Conservation (phyloP, 2,329 filamentous ascomycete species). For the Diaporthe batatas region DNA sequence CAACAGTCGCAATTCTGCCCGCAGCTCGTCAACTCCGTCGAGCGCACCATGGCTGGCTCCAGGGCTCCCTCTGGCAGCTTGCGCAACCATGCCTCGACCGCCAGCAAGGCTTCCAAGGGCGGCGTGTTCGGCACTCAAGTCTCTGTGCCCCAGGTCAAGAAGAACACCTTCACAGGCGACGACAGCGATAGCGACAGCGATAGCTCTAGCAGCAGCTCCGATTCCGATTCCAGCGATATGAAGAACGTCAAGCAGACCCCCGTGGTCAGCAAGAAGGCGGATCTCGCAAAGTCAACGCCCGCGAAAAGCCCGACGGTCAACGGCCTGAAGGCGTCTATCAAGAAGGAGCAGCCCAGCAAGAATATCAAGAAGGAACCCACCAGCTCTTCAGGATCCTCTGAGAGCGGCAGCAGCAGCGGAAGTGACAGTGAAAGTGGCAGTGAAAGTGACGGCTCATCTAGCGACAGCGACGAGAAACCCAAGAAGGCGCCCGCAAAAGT, state of each 20-base stretch:
- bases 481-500: slow-evolving; percentile 40
- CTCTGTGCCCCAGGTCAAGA: slow-evolving; percentile 51
- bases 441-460: slow-evolving; percentile 37
- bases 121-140: slow-evolving; percentile 38
- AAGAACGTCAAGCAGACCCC: slow-evolving; percentile 50
- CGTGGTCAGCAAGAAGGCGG: slow-evolving; percentile 35
- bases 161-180: slow-evolving; percentile 48
- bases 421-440: slow-evolving; percentile 33
- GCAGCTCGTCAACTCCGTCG: not conserved
- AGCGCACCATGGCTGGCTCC: slow-evolving; percentile 37
- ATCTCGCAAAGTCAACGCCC: slow-evolving; percentile 29
- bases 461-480: slow-evolving; percentile 43
- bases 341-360: slow-evolving; percentile 36
- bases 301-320: slow-evolving; percentile 41
- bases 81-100: slow-evolving; percentile 41
- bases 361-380: slow-evolving; percentile 43
- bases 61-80: slow-evolving; percentile 37
- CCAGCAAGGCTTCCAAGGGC: slow-evolving; percentile 33
- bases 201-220: slow-evolving; percentile 50
- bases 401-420: slow-evolving; percentile 15
- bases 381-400: slow-evolving; percentile 38
- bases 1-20: slow-evolving; percentile 24
- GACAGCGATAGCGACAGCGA: slow-evolving; percentile 43
- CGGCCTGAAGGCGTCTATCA: slow-evolving; percentile 32
- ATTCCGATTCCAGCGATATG: slow-evolving; percentile 50